A percentile compares a stretch with the other conserved stretches of the same genome.
Conservation (phyloP, 2,329 filamentous ascomycete genomes). For the Xylariaceae sp. region DNA sequence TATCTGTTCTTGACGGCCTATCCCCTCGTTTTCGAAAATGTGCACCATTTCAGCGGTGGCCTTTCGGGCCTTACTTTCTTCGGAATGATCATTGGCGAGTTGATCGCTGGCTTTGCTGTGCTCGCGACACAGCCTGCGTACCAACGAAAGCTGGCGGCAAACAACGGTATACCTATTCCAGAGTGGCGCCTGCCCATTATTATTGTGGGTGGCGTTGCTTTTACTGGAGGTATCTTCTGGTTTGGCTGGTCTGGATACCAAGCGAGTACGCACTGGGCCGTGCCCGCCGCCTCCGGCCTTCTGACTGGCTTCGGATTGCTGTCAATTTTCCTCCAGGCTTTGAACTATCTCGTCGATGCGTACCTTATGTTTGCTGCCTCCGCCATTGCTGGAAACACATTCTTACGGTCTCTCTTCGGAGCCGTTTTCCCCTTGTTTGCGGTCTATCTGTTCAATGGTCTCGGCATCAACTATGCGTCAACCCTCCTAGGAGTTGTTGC, state of each 20-base stretch:
- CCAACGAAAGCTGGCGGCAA: slow-evolving; percentile 62
- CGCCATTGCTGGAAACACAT: slow-evolving; percentile 77
- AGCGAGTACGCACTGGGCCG: slow-evolving; percentile 58
- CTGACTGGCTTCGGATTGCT: slow-evolving; percentile 73
- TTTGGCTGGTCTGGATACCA: slow-evolving; percentile 69
- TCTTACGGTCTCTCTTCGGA: slow-evolving; percentile 73
- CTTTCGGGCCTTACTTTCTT: slow-evolving; percentile 77
- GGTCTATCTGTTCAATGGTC: slow-evolving; percentile 61
- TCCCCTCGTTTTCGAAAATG: slow-evolving; percentile 69
- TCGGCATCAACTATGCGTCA: slow-evolving; percentile 60
- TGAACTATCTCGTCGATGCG: slow-evolving; percentile 79
- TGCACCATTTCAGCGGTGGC: slow-evolving; percentile 68
- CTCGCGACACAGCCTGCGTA: slow-evolving; percentile 63
- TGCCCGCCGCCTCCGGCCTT: slow-evolving; percentile 58
- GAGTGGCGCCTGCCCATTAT: slow-evolving; percentile 64
- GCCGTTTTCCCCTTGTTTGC: slow-evolving; percentile 79
- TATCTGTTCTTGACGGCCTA: slow-evolving; percentile 87
- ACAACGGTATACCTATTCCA: slow-evolving; percentile 61
- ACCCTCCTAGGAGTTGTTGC: slow-evolving; percentile 61
- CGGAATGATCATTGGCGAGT: slow-evolving; percentile 72
- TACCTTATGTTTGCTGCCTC: slow-evolving; percentile 73
- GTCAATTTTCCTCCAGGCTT: slow-evolving; percentile 74
- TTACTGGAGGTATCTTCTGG: slow-evolving; percentile 68
- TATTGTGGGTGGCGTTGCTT: slow-evolving; percentile 56
- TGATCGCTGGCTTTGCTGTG: slow-evolving; percentile 64